Evolutionary conservation across 2,329 filamentous ascomycete species (phyloP), one percentile per base, ranked within the genome.

Genomic region (Pseudocercospora pini-densiflorae): DNA sequence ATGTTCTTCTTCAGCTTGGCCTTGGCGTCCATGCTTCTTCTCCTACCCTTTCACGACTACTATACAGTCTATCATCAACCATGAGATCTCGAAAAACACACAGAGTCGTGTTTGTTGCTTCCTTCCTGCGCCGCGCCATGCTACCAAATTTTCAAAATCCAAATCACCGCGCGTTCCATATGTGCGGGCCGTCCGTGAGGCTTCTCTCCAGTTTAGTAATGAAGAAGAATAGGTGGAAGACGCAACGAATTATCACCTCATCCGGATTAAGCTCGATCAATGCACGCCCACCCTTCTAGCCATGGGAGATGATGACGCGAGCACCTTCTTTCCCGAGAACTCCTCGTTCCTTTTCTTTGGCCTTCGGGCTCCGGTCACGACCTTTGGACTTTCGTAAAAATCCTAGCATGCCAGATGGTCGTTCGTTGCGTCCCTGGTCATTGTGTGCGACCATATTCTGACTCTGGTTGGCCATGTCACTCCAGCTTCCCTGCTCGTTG

Each of bases 301-400:
- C 70, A 65, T 70, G 68, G 57, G 66, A 71, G 47, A 84, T 81
- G 61, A 84, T 79, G 59, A 84, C 82, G 71, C 95, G 86, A 10
- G 95, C 94, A 16, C 95, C 95, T 78, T 98, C 94, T 77, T 98
- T 98, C 64, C 95, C 95, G 65, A 99, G 77, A 7, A 99, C 94
- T 65, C 95, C 95, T 63, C 93, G 88, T 81, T 98, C 77, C 64
- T 74, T 72, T 68, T 76, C 94, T 78, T 93, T 94, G 27, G 94
- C 94, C 81, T 97, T 97, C 1, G 95, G 95, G 77, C 93, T 97
- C 79, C 93, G 89, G 63, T 93, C 93, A 69, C 94, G 86, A 29
- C 94, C 93, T 82, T 92, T 97, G 82, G 97, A 97, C 75, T 94
- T 86, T 70, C 88, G 92, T 67, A 98, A 84, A 78, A 99, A 96